A percentile compares a stretch with the other conserved stretches of the same genome.
Evolutionary conservation across 2,329 filamentous ascomycete species (phyloP).

Genomic region (Verticillium longisporum): DNA sequence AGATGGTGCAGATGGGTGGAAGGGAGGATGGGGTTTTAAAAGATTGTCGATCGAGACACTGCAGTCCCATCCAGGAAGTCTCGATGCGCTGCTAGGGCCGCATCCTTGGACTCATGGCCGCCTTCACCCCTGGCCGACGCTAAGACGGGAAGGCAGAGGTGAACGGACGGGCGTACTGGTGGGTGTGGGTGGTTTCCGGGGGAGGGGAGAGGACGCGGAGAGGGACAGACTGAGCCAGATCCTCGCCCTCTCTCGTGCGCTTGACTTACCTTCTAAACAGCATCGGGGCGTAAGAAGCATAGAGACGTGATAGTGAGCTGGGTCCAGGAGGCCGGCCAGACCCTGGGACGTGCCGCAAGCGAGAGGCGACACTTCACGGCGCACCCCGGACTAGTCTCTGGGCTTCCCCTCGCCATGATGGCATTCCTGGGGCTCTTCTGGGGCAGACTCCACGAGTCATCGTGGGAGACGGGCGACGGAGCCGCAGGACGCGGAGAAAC

Average conservation of each 20-base stretch:
- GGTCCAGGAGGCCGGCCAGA: not conserved
- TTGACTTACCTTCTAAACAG: not conserved
- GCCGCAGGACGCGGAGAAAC: constrained; percentile 1
- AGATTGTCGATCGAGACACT: not conserved
- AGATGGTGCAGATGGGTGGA: not conserved
- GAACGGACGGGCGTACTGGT: constrained; percentile 1
- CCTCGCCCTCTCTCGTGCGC: not conserved
- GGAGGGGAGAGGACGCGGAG: not conserved
- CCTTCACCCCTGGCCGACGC: not conserved
- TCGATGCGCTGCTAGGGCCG: not conserved
- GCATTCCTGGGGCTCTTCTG: not conserved
- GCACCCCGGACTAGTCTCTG: not conserved
- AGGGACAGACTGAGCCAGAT: not conserved
- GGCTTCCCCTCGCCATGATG: not conserved
- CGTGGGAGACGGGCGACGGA: not conserved
- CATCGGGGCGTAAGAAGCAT: not conserved
- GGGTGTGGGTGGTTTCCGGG: not conserved
- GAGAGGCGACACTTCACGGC: not conserved
- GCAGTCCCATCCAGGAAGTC: not conserved
- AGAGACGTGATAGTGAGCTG: not conserved
- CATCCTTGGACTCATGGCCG: not conserved
- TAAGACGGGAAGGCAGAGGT: not conserved
- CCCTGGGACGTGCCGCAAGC: not conserved
- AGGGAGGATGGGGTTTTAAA: constrained; percentile 2
- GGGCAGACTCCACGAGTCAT: constrained; percentile 1